A percentile compares a stretch with the other conserved stretches of the same genome.
Evolutionary conservation across 371 early-diverging fungal genomes (phyloP).

Genomic region (Blakeslea trispora): DNA sequence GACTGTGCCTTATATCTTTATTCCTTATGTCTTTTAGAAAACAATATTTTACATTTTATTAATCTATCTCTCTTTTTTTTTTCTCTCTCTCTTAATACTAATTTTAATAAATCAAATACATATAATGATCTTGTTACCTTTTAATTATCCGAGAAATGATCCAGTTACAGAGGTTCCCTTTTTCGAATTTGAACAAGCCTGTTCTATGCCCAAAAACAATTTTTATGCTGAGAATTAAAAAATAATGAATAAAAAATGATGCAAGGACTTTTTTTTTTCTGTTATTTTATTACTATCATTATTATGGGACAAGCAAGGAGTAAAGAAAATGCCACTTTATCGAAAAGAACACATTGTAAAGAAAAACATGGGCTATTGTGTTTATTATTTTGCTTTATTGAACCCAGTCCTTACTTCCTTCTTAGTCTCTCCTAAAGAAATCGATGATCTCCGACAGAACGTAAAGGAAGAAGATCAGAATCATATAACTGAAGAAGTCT

Average conservation of each 20-base stretch:
- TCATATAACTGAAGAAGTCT: slow-evolving; percentile 69
- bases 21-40: slow-evolving; percentile 70
- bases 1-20: slow-evolving; percentile 75
- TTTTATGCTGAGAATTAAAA: too few relatives aligned
- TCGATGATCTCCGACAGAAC: slow-evolving; percentile 61
- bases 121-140: too few relatives aligned
- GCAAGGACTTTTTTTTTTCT: neutral
- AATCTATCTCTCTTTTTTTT: neutral
- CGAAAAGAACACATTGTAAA: slow-evolving; percentile 58
- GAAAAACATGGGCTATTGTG: neutral
- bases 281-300: neutral
- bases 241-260: too few relatives aligned
- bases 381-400: neutral
- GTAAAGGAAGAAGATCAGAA: slow-evolving; percentile 53
- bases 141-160: too few relatives aligned
- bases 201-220: too few relatives aligned
- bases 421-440: slow-evolving; percentile 70
- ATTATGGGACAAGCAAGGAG: slow-evolving; percentile 58
- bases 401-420: neutral
- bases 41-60: too few relatives aligned
- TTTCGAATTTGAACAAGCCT: too few relatives aligned
- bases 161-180: too few relatives aligned
- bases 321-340: slow-evolving; percentile 51
- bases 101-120: too few relatives aligned
- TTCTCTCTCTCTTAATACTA: too few relatives aligned